A percentile compares a stretch with the other conserved stretches of the same genome.
Evolutionary conservation across 2,329 filamentous ascomycete species (phyloP).

Genomic region (Sclerotinia spermophila): DNA sequence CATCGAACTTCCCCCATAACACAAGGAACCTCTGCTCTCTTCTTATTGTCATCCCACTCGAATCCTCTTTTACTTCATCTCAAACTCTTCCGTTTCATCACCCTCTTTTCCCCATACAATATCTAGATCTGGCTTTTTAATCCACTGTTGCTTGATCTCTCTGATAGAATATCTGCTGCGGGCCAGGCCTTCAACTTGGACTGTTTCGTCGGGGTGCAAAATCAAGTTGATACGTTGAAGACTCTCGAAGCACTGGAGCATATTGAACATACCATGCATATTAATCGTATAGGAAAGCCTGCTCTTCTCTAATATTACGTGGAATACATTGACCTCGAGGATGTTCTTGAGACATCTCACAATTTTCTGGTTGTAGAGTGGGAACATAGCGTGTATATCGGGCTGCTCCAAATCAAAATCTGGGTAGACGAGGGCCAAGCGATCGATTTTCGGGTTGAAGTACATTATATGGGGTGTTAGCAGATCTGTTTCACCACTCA

Average conservation of each 20-base stretch:
- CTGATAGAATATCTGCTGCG: fast-evolving
- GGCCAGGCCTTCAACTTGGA: fast-evolving
- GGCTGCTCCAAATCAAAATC: fast-evolving
- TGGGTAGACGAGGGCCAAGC: background rate
- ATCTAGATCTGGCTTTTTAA: background rate
- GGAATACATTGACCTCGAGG: background rate
- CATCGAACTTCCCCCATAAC: background rate
- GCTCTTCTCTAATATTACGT: background rate
- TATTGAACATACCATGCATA: background rate
- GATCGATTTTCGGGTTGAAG: background rate
- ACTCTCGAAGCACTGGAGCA: background rate
- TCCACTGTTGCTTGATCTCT: background rate
- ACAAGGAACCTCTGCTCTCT: background rate
- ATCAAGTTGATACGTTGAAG: background rate
- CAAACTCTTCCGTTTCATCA: background rate
- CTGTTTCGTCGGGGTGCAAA: background rate
- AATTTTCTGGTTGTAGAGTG: background rate
- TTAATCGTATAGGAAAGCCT: background rate
- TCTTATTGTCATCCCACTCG: background rate
- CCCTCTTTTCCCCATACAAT: background rate
- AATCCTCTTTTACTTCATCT: background rate
- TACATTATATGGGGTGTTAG: background rate
- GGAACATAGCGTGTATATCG: background rate
- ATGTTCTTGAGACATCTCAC: background rate
- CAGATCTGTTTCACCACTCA: background rate